These are phyloP conservation scores for Calonectria honghensis DNA, from an alignment of 2,329 filamentous ascomycete genomes.

Conservation along the genomic window DNA sequence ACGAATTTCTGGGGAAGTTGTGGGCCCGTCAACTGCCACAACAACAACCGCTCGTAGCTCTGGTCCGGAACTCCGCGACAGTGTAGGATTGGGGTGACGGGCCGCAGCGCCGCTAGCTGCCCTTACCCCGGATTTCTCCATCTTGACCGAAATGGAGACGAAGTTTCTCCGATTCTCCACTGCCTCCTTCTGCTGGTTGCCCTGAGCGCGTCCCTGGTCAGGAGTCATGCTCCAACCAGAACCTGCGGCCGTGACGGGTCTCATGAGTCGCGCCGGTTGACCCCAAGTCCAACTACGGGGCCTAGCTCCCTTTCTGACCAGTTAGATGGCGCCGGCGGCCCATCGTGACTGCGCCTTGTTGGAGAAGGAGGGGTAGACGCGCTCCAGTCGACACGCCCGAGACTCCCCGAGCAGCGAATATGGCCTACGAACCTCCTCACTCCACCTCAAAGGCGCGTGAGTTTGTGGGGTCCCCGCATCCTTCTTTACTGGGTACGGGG, in stretches of 20 bases:
- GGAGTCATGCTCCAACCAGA: slow-evolving; percentile 4
- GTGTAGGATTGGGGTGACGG: not conserved
- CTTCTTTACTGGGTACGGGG: not conserved
- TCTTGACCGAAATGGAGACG: not conserved
- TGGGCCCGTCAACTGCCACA: not conserved
- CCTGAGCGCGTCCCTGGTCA: not conserved
- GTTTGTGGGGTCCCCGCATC: slow-evolving; percentile 27
- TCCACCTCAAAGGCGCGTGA: not conserved
- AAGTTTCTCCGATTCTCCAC: slow-evolving; percentile 15
- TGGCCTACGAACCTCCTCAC: not conserved
- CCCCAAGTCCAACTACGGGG: no score
- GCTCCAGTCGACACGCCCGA: not conserved
- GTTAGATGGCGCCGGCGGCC: not conserved
- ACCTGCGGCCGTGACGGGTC: not conserved
- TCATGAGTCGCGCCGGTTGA: not conserved
- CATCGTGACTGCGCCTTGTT: not conserved
- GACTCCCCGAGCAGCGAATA: slow-evolving; percentile 9
- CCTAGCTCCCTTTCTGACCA: not conserved
- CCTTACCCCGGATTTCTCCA: slow-evolving; percentile 22
- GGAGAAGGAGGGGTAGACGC: not conserved
- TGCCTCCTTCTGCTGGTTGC: not conserved
- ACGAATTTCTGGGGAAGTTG: slow-evolving; percentile 4
- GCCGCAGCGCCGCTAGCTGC: not conserved
- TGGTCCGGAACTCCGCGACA: slow-evolving; percentile 22
- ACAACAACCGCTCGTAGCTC: not conserved